These are phyloP conservation scores for Pachyrhizus erosus DNA, from an alignment of 306 rosid species.

Conservation along the genomic window DNA sequence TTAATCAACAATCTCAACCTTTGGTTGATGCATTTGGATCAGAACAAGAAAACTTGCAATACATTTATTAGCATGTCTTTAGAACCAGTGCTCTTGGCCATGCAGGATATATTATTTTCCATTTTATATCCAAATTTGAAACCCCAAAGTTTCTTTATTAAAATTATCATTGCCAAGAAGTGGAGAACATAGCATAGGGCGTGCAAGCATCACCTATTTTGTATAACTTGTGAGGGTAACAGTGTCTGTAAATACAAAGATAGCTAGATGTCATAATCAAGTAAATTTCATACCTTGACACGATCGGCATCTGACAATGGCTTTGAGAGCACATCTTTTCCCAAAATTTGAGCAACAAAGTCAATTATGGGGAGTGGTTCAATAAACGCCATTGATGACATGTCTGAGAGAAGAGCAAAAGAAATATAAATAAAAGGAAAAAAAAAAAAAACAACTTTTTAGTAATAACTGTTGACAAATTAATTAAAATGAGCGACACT, in stretches of 20 bases:
- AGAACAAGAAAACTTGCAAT: not conserved
- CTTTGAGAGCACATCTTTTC: conserved; percentile 52
- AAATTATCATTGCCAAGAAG: not conserved
- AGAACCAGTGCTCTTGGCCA: not conserved
- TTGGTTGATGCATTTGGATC: not conserved
- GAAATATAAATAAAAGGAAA: not conserved
- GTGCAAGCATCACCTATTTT: not conserved
- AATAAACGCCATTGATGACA: conserved; percentile 60
- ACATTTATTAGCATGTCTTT: not conserved
- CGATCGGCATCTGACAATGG: conserved; percentile 58
- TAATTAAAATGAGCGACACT: not conserved
- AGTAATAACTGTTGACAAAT: not conserved
- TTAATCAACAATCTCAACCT: conserved; percentile 23
- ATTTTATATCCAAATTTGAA: not conserved
- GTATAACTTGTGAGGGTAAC: not conserved
- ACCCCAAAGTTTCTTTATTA: not conserved
- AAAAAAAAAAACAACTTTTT: not conserved
- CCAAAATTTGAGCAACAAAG: conserved; percentile 59
- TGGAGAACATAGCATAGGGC: not conserved
- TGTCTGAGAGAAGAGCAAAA: conserved; percentile 42
- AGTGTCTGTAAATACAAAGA: not conserved
- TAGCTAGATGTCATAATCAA: not conserved
- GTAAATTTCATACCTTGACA: conserved; percentile 43
- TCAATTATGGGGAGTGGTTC: conserved; percentile 61
- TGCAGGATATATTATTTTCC: not conserved